Base-by-base conservation (phyloP, 192 early-diverging fungal species). In the Coemansia sp. region DNA sequence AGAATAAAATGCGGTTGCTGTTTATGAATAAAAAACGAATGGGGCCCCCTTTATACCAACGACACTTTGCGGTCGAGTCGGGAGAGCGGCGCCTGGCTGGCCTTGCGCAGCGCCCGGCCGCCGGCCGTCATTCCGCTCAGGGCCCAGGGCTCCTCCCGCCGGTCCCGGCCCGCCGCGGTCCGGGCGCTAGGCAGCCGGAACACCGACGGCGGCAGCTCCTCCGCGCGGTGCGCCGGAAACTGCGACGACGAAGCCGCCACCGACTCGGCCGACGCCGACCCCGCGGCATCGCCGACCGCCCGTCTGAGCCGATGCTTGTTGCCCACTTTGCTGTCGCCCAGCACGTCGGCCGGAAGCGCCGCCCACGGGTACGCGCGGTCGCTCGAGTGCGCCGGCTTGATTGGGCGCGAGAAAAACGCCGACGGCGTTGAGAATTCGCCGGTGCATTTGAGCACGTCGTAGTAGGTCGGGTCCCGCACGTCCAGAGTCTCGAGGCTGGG, bases 381-480 rank as follows among this genome's bases (percentile, higher is more conserved):
- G 20, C 42, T 38, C 5, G 56, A 53, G 32, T 64, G 71, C 0
- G 39, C 61, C 0, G 71, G 53, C 50, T 68, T 67, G 29, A 68
- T 36, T 9, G 53, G 42, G 7, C 53, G 55, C 32, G 31, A 19
- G 28, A 75, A 68, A 23, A 75, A 75, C 42, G 17, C 26, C 2
- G 65, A 68, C 3, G 71, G 60, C 2, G 53, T 47, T 10, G 71
- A 38, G 28, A 75, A 75, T 3, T 67, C 60, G 38, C 60, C 64
- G 12, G 50, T 23, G 34, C 71, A 75, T 32, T 75, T 75, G 19
- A 75, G 53, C 5, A 75, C 71, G 14, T 75, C 71, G 27, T 68
- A 75, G 71, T 75, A 75, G 5, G 71, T 74, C 5, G 70, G 58
- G 36, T 50, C 56, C 9, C 52, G 34, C 3, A 10, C 31, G 17